Evolutionary conservation across 2,329 filamentous ascomycete genomes (phyloP), one percentile per base, ranked within the genome.

Genomic region (Diplodia scrobiculata): DNA sequence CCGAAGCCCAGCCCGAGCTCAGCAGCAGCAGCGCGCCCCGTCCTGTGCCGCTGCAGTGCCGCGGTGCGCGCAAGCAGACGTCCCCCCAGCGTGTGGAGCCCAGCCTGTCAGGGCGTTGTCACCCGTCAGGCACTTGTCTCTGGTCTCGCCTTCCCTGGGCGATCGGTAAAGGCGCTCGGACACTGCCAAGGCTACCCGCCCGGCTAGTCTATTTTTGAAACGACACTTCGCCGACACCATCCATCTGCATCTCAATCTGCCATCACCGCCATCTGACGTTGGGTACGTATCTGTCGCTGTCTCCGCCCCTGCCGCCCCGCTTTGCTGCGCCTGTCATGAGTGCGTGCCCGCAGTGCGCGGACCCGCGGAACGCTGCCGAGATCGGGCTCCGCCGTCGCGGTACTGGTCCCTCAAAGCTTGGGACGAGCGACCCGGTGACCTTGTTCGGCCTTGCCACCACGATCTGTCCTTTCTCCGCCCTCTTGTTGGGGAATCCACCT

Each of bases 91-190:
- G 58, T 50, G 58, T 50, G 58, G 55, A 60, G 55, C 55, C 54
- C 27, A 36, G 53, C 54, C 54, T 60, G 58, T 62, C 45, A 62
- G 45, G 58, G 58, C 58, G 58, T 50, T 50, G 41, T 50, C 58
- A 62, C 29, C 58, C 58, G 58, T 62, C 58, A 62, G 41, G 41
- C 45, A 62, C 58, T 62, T 50, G 58, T 62, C 58, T 62, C 58
- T 62, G 58, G 58, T 62, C 58, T 50, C 58, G 58, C 58, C 58
- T 62, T 62, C 58, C 58, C 58, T 62, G 58, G 58, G 58, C 58
- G 58, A 50, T 50, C 58, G 58, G 29, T 62, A 50, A 60, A 50
- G 55, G 48, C 58, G 58, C 58, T 50, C 29, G 45, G 58, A 50
- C 58, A 25, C 45, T n/a, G 58, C 58, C 58, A 62, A 62, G 58